Conservation (phyloP, 2,329 filamentous ascomycete species). For the Monosporascus sp. region DNA sequence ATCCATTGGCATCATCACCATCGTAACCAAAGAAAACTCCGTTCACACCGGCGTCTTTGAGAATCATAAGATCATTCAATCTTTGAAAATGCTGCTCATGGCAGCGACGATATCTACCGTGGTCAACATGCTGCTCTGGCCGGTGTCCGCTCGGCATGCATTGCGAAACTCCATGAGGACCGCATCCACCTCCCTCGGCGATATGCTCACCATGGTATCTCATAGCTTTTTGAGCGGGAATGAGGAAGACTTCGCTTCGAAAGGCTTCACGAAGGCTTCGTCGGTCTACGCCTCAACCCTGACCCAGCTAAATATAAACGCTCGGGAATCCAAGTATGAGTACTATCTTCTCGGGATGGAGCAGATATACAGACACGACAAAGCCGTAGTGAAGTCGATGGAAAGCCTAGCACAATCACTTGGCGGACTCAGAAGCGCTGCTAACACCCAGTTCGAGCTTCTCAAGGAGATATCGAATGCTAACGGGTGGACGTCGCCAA, state of each 20-base stretch:
- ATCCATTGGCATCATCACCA: constrained; percentile 82
- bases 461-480: constrained; percentile 55
- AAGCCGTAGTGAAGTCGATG: constrained; percentile 75
- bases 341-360: constrained; percentile 80
- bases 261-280: constrained; percentile 58
- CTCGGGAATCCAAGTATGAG: constrained; percentile 84
- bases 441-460: constrained; percentile 81
- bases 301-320: constrained; percentile 65
- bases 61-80: constrained; percentile 73
- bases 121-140: constrained; percentile 74
- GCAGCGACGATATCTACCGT: constrained; percentile 67
- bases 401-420: constrained; percentile 83
- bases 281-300: constrained; percentile 63
- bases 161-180: constrained; percentile 70
- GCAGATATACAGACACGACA: constrained; percentile 71
- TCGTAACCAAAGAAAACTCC: constrained; percentile 86
- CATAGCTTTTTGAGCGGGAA: constrained; percentile 77
- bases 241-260: constrained; percentile 68
- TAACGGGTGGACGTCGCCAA: constrained; percentile 26
- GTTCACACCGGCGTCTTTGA: constrained; percentile 80
- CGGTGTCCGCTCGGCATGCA: constrained; percentile 68
- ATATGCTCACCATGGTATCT: constrained; percentile 77
- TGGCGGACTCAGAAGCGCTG: constrained; percentile 83
- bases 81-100: constrained; percentile 78
- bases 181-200: constrained; percentile 69